Base-by-base conservation (phyloP, 108 stramenopile species). In the Discostella stelligeroides region DNA sequence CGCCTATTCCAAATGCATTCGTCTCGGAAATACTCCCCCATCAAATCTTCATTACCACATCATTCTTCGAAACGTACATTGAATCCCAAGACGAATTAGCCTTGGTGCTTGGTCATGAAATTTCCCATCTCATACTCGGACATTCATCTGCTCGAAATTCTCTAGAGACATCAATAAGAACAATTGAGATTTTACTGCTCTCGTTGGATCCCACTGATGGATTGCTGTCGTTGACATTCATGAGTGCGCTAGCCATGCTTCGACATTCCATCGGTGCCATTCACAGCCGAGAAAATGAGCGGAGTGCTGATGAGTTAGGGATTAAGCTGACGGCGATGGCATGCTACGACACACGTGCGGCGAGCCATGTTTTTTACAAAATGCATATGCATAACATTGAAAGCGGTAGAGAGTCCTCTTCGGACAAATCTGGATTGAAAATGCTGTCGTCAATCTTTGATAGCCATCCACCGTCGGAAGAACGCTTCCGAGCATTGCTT, bases 131-230 rank as follows among this genome's bases (percentile, higher is more conserved):
- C 25, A 83, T 95, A 23, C 58, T 84, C 45, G 90, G 91, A n/a
- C 93, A 95, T 74, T 69, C 78, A 14, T 79, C 80, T 41, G 60
- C 81, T 65, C 53, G 76, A 18, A 88, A 88, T 40, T 29, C 72
- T 11, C 49, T 88, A 14, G 88, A 95, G 70, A 84, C 85, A 45
- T 51, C 82, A 2, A 68, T 95, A 13, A 75, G 89, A 13, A 91
- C 90, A 29, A 24, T 90, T 15, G 93, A 95, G 79, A 86, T 95
- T 39, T 63, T 92, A 21, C 30, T 92, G 13, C 65, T 95, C 11
- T 84, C 76, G 46, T 30, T 95, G n/a, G 93, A 95, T 82, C 93
- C 93, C 0, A 92, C 91, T 1, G 90, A 89, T 57, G 93, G 93
- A 17, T 50, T 92, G 25, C 56, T 92, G 21, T 70, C 70, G 13